Evolutionary conservation across 345 rosid species (phyloP), one percentile per base, ranked within the genome.

Genomic region (Cardamine occulta): DNA sequence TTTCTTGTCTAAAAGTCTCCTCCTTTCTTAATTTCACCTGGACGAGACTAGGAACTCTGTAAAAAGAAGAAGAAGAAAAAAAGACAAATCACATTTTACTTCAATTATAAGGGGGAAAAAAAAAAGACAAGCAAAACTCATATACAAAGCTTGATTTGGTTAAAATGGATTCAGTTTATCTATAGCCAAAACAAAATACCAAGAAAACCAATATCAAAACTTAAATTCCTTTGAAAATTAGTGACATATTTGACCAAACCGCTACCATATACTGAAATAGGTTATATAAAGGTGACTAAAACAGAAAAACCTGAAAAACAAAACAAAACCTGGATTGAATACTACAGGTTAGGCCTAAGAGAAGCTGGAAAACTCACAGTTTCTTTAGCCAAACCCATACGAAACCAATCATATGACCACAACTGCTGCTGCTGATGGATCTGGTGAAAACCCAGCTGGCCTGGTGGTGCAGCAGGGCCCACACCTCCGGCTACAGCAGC

Each of bases 371-470:
- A 56, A 70, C 76, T 78, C 45, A 78, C 78, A 73, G 65, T 31
- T 59, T 61, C 70, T n/a, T 52, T 58, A 62, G 70, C 49, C 69
- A 34, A 11, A 29, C 95, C 98, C 89, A 94, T 84, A n/a, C n/a
- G n/a, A n/a, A 40, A 87, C 88, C 96, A 94, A 82, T 44, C 94
- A 91, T 91, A 70, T 91, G n/a, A n/a, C 97, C 48, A 94, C 98
- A 62, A 94, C 81, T 91, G 98, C 72, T 91, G 98, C 51, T 95
- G 96, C 62, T 71, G 80, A 78, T 86, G 90, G 74, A 87, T 97
- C 85, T 91, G 95, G 77, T 87, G 91, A 48, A 71, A 7, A 74
- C 83, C 88, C 80, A 92, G 71, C 83, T 80, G 67, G 78, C 83
- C 78, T 15, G 87, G 39, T 57, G 65, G 63, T 57, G 73, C 42